phyloP scores from a whole-genome alignment of 2,329 filamentous ascomycete genomes.

The Apiospora koreana region DNA sequence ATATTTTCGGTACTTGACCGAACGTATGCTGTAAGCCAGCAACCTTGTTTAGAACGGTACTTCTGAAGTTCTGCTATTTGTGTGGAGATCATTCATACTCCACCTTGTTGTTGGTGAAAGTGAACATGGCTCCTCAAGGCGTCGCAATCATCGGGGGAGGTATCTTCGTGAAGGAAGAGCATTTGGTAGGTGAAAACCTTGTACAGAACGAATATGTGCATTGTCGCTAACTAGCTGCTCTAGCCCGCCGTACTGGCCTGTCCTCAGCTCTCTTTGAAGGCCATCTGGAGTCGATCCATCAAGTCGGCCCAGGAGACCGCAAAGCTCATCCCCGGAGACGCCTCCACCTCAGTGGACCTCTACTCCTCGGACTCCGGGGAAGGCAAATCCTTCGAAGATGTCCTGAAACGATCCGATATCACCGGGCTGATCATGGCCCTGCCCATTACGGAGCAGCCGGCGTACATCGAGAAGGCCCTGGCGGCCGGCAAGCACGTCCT shows the following conservation, averaged over 20 bases:
- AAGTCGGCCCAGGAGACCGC: constrained; percentile 46
- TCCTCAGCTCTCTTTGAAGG: constrained; percentile 49
- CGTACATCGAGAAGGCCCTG: constrained; percentile 58
- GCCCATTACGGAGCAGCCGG: constrained; percentile 62
- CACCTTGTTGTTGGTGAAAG: neutral
- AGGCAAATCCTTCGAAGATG: constrained; percentile 42
- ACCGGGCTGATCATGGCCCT: constrained; percentile 45
- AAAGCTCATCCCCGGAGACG: constrained; percentile 29
- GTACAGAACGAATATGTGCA: neutral
- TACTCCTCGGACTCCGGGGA: constrained; percentile 31
- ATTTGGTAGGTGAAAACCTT: constrained; percentile 40
- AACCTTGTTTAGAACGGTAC: neutral
- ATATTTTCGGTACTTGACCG: neutral
- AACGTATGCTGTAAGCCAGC: neutral
- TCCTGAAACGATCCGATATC: constrained; percentile 48
- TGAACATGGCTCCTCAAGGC: constrained; percentile 12
- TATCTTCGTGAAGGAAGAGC: constrained; percentile 57
- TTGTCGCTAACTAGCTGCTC: constrained; percentile 20
- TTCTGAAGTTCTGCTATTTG: neutral
- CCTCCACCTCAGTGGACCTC: constrained; percentile 24
- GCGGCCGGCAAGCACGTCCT: constrained; percentile 70
- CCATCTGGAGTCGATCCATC: constrained; percentile 56
- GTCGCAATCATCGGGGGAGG: constrained; percentile 18
- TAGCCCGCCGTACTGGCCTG: constrained; percentile 52
- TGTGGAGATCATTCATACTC: neutral